These are phyloP conservation scores for Boletales sp. DNA, from an alignment of 768 basidiomycete genomes.

Conservation along the genomic window DNA sequence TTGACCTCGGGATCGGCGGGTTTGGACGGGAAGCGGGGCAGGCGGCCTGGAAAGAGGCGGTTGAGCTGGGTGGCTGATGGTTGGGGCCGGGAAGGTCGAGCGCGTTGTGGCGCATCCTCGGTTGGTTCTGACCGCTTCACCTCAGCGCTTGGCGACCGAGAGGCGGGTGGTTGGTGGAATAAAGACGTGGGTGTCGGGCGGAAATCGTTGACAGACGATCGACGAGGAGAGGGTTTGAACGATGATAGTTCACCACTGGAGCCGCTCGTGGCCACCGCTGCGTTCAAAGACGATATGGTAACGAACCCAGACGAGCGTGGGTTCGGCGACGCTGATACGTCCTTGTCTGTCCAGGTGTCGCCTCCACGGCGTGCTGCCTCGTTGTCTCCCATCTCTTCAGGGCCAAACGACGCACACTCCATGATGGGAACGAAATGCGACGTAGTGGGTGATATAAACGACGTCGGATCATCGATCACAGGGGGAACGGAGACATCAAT, in stretches of 20 bases:
- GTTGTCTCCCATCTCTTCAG: slow-evolving; percentile 8
- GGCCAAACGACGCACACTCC: slow-evolving; percentile 21
- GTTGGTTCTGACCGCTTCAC: slow-evolving; percentile 7
- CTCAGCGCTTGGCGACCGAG: slow-evolving; percentile 15
- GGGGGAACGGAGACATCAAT: slow-evolving; percentile 58
- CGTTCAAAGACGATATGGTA: slow-evolving; percentile 54
- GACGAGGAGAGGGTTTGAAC: slow-evolving; percentile 14
- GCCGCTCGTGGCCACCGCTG: background rate
- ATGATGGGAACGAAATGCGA: slow-evolving; percentile 28
- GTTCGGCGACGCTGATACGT: slow-evolving; percentile 47
- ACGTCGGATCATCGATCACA: slow-evolving; percentile 34
- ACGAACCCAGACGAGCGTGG: slow-evolving; percentile 78
- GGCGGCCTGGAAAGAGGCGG: slow-evolving; percentile 21
- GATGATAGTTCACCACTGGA: slow-evolving; percentile 4
- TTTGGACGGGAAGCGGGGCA: slow-evolving; percentile 33
- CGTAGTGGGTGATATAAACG: slow-evolving; percentile 31
- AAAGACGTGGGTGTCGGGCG: slow-evolving; percentile 6
- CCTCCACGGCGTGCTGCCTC: slow-evolving; percentile 6
- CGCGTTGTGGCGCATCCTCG: background rate
- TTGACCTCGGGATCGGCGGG: slow-evolving; percentile 50
- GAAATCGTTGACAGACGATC: slow-evolving; percentile 20
- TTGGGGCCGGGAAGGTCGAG: too few species aligned
- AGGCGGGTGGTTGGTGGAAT: background rate
- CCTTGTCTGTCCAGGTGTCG: slow-evolving; percentile 9
- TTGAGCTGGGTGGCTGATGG: background rate